Evolutionary conservation across 2,329 filamentous ascomycete species (phyloP).

Genomic region (Trichoderma arundinaceum): DNA sequence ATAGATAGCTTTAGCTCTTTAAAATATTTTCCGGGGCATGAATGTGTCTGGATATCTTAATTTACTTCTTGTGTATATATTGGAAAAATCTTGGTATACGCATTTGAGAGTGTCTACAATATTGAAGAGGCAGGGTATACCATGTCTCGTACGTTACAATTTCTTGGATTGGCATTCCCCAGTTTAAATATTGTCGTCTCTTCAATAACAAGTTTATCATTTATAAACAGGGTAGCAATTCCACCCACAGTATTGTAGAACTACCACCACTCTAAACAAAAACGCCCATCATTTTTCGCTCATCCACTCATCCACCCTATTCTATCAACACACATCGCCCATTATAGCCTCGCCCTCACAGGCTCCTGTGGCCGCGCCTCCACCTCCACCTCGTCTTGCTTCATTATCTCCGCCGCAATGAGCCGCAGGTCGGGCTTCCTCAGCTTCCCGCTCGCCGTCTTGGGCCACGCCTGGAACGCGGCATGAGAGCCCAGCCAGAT

Average conservation of each 20-base stretch:
- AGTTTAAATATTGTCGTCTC: too few species aligned
- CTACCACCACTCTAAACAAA: too few species aligned
- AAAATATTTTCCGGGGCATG: not conserved
- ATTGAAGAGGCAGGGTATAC: not conserved
- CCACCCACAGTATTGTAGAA: too few species aligned
- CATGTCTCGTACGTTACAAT: too few species aligned
- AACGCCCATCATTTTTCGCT: too few species aligned
- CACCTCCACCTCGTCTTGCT: not conserved
- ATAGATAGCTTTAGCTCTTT: conserved; percentile 6
- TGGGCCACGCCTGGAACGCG: conserved; percentile 11
- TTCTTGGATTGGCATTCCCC: too few species aligned
- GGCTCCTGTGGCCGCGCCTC: not conserved
- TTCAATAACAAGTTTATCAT: too few species aligned
- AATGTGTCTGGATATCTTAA: not conserved
- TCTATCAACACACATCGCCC: too few species aligned
- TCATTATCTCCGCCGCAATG: conserved; percentile 7
- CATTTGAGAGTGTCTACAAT: not conserved
- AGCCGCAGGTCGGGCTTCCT: conserved; percentile 7
- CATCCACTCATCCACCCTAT: too few species aligned
- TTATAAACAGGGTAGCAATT: too few species aligned
- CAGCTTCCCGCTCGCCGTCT: conserved; percentile 18
- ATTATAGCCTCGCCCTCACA: conserved; percentile 4
- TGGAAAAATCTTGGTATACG: not conserved
- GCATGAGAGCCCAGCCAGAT: conserved; percentile 11
- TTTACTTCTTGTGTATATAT: not conserved